phyloP scores from a whole-genome alignment of 2,329 filamentous ascomycete species.

The Gaeumannomyces sp. region DNA sequence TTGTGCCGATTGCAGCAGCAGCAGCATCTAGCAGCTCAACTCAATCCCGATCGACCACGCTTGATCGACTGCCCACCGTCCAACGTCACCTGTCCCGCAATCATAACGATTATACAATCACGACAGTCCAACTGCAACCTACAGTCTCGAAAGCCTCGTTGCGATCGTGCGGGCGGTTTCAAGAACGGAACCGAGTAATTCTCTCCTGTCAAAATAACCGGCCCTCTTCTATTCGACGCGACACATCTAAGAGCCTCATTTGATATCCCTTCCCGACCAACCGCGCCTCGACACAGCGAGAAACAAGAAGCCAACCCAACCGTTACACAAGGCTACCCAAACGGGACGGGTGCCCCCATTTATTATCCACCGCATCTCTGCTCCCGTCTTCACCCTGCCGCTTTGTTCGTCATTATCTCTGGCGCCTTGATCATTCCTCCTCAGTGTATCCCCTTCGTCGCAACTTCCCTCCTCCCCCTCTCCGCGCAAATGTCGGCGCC shows the following conservation, averaged over 20 bases:
- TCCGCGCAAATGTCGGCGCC: not conserved
- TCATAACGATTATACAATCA: not conserved
- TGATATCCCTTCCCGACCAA: not conserved
- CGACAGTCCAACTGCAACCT: not conserved
- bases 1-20: not conserved
- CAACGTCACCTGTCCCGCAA: conserved; percentile 5
- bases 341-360: not conserved
- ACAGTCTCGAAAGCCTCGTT: not conserved
- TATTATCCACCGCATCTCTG: not conserved
- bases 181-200: not conserved
- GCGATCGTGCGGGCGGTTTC: not conserved
- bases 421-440: not conserved
- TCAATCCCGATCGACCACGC: not conserved
- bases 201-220: not conserved
- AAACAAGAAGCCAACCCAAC: not conserved
- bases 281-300: not conserved
- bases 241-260: not conserved
- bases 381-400: not conserved
- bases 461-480: conserved; percentile 29
- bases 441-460: not conserved
- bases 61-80: not conserved
- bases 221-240: not conserved
- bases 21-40: not conserved
- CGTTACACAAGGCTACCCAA: not conserved
- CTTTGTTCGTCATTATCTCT: not conserved